Evolutionary conservation across 208 protist species (phyloP), one percentile per base, ranked within the genome.

Genomic region (Leishmania braziliensis): DNA sequence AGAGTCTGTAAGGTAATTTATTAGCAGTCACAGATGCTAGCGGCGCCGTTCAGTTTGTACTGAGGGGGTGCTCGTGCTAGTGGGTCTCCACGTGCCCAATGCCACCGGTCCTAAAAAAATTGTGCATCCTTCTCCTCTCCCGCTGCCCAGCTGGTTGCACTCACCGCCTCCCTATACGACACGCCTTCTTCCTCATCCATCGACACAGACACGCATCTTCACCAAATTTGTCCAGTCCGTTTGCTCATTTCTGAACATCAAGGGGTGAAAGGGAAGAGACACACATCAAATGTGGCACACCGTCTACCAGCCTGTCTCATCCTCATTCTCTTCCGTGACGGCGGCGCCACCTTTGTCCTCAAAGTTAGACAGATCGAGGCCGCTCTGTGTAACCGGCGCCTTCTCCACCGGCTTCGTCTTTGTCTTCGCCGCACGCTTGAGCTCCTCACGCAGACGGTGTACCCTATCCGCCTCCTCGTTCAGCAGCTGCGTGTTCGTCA

Each of bases 381-480:
- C 83, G 72, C 82, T 84, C 50, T 76, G 78, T 46, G 48, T 36
- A 5, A 68, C 36, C 39, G 58, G 58, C 12, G 74, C 68, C 77
- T 88, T 86, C 70, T 79, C 75, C 60, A 82, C 82, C 73, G 48
- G 43, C 77, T 87, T 88, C 68, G 84, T 76, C 75, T 89, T 91
- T 36, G 63, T 50, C 76, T 91, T 93, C 54, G 84, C 76, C 5
- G 53, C 69, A 9, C 87, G 87, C 81, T 90, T 93, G 18, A 89
- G 65, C 85, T 92, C 87, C 70, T 89, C 87, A 3, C 74, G 82
- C 33, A 86, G 82, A 43, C 90, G 86, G 65, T 91, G 89, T 65
- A 92, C 81, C 68, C 86, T 79, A 72, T 81, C 73, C n/a, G 80
- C 83, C 65, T 89, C 86, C n/a, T 88, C 81, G 69, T 89, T 92